phyloP scores from a whole-genome alignment of 495 filamentous ascomycete species.

The Cairneyella variabilis region DNA sequence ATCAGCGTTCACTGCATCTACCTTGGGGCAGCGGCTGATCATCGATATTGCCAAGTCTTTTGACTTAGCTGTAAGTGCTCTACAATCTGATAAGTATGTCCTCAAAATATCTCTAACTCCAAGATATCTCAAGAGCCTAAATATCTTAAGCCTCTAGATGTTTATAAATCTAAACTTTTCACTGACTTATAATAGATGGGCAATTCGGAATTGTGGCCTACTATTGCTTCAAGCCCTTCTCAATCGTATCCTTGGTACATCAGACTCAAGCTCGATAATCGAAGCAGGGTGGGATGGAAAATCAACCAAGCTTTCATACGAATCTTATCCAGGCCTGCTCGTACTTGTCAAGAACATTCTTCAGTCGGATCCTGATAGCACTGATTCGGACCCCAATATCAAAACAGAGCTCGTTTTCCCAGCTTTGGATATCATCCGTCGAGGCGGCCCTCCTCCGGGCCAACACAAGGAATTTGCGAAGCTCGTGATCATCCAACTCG shows the following conservation, averaged over 20 bases:
- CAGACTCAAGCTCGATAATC: conserved; percentile 47
- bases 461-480: conserved; percentile 39
- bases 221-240: conserved; percentile 83
- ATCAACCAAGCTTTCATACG: conserved; percentile 54
- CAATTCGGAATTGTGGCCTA: conserved; percentile 86
- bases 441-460: conserved; percentile 51
- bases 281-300: conserved; percentile 48
- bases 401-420: conserved; percentile 79
- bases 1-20: not conserved
- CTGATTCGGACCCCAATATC: conserved; percentile 25
- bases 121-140: not conserved
- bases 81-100: conserved; percentile 45
- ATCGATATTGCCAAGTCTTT: conserved; percentile 66
- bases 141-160: too few species aligned
- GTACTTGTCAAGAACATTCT: conserved; percentile 66
- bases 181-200: conserved; percentile 65
- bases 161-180: too few species aligned
- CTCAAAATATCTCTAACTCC: not conserved
- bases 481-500: conserved; percentile 53
- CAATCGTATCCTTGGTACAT: conserved; percentile 67
- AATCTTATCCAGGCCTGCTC: conserved; percentile 68
- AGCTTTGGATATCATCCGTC: conserved; percentile 75
- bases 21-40: conserved; percentile 57
- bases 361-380: conserved; percentile 27
- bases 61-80: conserved; percentile 66